phyloP scores from a whole-genome alignment of 495 filamentous ascomycete species.

The Hypoxylon fuscum region DNA sequence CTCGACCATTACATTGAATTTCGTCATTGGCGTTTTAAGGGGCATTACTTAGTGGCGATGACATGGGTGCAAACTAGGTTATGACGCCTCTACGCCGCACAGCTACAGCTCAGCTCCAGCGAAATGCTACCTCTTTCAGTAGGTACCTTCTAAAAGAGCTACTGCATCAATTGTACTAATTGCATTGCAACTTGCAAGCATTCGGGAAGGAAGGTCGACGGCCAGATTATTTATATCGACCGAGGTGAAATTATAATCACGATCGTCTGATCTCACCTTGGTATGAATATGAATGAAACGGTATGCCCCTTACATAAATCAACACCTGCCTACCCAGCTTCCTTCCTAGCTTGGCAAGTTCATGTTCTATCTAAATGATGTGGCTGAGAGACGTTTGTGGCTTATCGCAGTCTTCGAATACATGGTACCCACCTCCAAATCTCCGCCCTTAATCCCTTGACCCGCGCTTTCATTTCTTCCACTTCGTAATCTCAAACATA shows the following conservation, averaged over 20 bases:
- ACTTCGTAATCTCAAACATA: neutral
- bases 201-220: constrained; percentile 20
- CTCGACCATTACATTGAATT: too few species aligned
- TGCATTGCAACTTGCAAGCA: neutral
- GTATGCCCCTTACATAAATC: too few species aligned
- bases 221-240: constrained; percentile 24
- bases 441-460: constrained; percentile 6
- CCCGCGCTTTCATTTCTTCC: constrained; percentile 9
- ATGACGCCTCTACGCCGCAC: too few species aligned
- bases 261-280: constrained; percentile 4
- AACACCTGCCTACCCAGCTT: too few species aligned
- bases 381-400: neutral
- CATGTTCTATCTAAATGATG: neutral
- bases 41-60: too few species aligned
- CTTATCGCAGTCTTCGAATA: neutral
- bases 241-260: constrained; percentile 14
- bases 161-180: neutral
- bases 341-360: too few species aligned
- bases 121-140: neutral
- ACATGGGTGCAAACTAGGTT: too few species aligned
- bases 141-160: neutral
- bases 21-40: too few species aligned
- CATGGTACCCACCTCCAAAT: too few species aligned
- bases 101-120: neutral
- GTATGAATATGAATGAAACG: constrained; percentile 18